Percentiles rank a stretch among this genome's conserved stretches.
phyloP scores from a whole-genome alignment of 2,329 filamentous ascomycete genomes.

The Talaromyces sp. region DNA sequence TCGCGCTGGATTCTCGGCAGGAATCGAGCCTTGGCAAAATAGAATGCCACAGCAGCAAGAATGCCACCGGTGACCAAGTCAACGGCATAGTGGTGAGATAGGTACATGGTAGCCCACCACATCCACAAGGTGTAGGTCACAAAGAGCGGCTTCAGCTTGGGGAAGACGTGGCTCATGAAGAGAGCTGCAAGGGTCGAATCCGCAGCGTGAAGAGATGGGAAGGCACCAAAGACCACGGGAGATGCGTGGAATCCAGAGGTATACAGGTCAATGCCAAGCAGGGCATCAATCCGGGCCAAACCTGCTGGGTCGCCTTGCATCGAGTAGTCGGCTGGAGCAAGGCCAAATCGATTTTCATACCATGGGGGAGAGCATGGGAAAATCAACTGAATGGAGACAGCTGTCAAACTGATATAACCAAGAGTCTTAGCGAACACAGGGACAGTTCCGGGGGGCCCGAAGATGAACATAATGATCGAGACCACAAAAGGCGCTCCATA shows the following conservation, averaged over 20 bases:
- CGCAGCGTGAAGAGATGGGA: slow-evolving; percentile 87
- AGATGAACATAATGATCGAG: slow-evolving; percentile 77
- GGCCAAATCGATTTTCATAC: slow-evolving; percentile 91
- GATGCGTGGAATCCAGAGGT: slow-evolving; percentile 87
- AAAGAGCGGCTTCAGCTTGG: slow-evolving; percentile 73
- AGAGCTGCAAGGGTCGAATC: slow-evolving; percentile 85
- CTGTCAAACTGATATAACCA: slow-evolving; percentile 86
- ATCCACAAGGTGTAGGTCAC: slow-evolving; percentile 85
- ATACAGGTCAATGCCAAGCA: slow-evolving; percentile 90
- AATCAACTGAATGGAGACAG: slow-evolving; percentile 80
- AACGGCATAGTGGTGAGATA: slow-evolving; percentile 94
- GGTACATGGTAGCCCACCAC: slow-evolving; percentile 98
- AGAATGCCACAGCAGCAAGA: slow-evolving; percentile 72
- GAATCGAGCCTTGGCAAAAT: slow-evolving; percentile 73
- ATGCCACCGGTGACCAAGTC: slow-evolving; percentile 85
- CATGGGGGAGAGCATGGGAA: slow-evolving; percentile 95
- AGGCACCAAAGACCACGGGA: slow-evolving; percentile 89
- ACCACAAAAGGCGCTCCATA: slow-evolving; percentile 80
- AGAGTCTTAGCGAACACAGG: slow-evolving; percentile 83
- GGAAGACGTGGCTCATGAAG: slow-evolving; percentile 92
- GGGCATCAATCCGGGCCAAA: slow-evolving; percentile 78
- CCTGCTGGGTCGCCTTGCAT: slow-evolving; percentile 88
- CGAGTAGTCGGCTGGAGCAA: slow-evolving; percentile 87
- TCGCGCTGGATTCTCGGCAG: slow-evolving; percentile 76
- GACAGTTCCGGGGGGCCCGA: slow-evolving; percentile 77